Evolutionary conservation across 805 yeast genomes (phyloP), one percentile per base, ranked within the genome.

Genomic region (Torulaspora franciscae): DNA sequence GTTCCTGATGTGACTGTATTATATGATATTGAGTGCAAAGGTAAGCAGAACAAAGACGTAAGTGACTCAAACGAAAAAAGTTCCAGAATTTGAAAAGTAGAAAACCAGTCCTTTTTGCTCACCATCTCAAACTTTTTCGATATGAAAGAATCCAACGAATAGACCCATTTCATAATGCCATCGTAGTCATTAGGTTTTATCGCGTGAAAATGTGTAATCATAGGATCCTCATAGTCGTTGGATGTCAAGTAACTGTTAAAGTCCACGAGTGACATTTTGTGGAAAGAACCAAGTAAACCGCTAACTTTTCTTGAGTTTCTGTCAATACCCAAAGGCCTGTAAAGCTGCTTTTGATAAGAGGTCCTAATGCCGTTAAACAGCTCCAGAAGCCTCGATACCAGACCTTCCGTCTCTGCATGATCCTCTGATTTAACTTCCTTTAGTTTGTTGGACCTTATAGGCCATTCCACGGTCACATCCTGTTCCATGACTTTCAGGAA

Each of bases 21-120:
- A 34, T 50, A 49, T 4, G 57, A 51, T 13, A 32, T 36, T 2
- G 53, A 33, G 25, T 50, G 56, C 15, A 51, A 43, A 23, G 64
- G 53, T 36, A 58, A 59, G 8, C 51, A 48, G 58, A 84, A 81
- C 46, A 88, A 67, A 7, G 82, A 75, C 8, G 77, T 66, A 27
- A 75, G 61, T 0, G 81, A 73, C 38, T 75, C 79, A 17, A 78
- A 77, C 22, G 82, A 77, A 47, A 83, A 82, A 26, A 77, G 68
- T 59, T 90, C 96, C 36, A 91, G 65, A 1, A 81, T 66, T 57
- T 87, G 91, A 60, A 78, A 85, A 3, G 83, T 76, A 44, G 75
- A 74, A 41, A 87, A 70, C 96, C 97, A 91, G 55, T 90, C 95
- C 48, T 76, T 77, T 9, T 79, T 63, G 9, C 79, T 73, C 2